phyloP scores from a whole-genome alignment of 805 yeast genomes.

The Kregervanrija pseudodelftensis region DNA sequence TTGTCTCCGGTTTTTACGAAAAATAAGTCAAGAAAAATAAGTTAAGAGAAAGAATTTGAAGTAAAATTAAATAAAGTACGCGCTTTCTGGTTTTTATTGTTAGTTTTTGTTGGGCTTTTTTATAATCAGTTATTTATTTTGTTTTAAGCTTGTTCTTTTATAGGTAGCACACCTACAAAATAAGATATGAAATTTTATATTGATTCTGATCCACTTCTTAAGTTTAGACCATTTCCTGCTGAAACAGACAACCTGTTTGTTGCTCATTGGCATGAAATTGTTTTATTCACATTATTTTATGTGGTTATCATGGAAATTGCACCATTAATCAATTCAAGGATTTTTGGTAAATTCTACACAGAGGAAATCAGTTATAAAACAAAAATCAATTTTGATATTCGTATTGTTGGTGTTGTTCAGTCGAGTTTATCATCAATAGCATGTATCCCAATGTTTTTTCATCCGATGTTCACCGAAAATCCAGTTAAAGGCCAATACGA shows the following conservation, averaged over 20 bases:
- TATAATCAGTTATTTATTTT: no score
- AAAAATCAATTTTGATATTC: slow-evolving; percentile 78
- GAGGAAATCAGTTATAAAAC: slow-evolving; percentile 27
- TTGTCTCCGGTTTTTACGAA: slow-evolving; percentile 19
- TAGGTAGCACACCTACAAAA: no score
- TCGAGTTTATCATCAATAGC: slow-evolving; percentile 55
- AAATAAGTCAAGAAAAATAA: no score
- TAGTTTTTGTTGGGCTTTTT: no score
- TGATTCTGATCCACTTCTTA: slow-evolving; percentile 36
- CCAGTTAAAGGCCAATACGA: slow-evolving; percentile 65
- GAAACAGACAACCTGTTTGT: slow-evolving; percentile 35
- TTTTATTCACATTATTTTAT: slow-evolving; percentile 55
- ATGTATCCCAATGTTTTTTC: slow-evolving; percentile 60
- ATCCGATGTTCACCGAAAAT: slow-evolving; percentile 40
- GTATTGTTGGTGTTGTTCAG: slow-evolving; percentile 83
- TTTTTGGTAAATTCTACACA: slow-evolving; percentile 52
- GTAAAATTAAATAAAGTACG: no score
- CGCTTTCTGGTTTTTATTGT: no score
- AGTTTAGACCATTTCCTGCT: slow-evolving; percentile 39
- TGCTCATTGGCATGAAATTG: slow-evolving; percentile 73
- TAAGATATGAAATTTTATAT: slow-evolving; percentile 14
- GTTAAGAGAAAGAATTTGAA: no score
- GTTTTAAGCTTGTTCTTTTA: no score
- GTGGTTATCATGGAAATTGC: slow-evolving; percentile 44
- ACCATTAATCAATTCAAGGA: slow-evolving; percentile 38